Conservation (phyloP, 352 stramenopile species). For the Sclerospora graminicola region DNA sequence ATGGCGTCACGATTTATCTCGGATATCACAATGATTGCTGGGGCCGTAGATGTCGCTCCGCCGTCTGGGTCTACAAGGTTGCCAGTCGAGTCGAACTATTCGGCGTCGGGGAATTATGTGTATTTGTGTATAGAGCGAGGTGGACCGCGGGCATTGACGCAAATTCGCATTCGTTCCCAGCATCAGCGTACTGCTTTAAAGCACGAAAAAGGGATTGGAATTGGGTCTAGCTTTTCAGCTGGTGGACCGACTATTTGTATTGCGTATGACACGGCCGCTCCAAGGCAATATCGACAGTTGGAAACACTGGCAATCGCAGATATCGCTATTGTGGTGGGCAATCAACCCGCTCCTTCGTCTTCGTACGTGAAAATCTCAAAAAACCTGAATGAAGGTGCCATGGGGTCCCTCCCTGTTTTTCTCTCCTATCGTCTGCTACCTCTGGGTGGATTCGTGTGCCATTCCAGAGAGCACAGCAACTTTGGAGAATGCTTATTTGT, state of each 20-base stretch:
- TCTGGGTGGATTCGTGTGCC: conserved; percentile 48
- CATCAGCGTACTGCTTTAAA: conserved; percentile 4
- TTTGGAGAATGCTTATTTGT: conserved; percentile 69
- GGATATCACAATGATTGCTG: too few species aligned
- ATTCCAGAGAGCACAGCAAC: too few species aligned
- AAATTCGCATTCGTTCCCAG: too few species aligned
- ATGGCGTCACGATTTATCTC: conserved; percentile 49
- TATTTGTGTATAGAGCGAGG: conserved; percentile 65
- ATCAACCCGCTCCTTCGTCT: conserved; percentile 14
- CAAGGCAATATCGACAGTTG: conserved; percentile 16
- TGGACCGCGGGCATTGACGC: conserved; percentile 23
- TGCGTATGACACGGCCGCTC: conserved; percentile 17
- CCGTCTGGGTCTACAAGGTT: conserved; percentile 48
- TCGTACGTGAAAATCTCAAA: too few species aligned
- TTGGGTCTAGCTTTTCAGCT: conserved; percentile 12
- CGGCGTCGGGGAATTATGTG: too few species aligned
- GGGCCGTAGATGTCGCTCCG: conserved; percentile 35
- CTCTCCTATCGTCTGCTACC: conserved; percentile 46
- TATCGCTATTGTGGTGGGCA: conserved; percentile 34
- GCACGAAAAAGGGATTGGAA: conserved; percentile 15
- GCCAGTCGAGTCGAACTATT: too few species aligned
- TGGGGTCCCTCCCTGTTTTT: conserved; percentile 27
- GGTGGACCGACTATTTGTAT: too few species aligned
- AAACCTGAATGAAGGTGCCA: too few species aligned
- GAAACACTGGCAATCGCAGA: conserved; percentile 30